Evolutionary conservation across 2,329 filamentous ascomycete species (phyloP).

Genomic region (Colletotrichum magnum): DNA sequence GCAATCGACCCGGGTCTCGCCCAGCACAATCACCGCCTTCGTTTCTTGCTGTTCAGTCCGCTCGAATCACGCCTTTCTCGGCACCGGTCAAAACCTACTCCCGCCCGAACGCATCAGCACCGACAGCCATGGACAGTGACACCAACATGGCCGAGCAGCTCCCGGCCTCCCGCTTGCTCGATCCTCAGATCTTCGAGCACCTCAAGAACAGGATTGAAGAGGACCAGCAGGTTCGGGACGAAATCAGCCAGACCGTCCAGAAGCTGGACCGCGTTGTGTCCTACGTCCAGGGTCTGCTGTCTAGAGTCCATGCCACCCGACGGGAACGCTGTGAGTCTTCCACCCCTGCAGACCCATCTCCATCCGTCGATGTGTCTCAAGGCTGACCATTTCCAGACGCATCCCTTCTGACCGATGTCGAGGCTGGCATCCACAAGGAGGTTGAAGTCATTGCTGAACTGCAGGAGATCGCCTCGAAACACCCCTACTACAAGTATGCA

Average conservation of each 20-base stretch:
- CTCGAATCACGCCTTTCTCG: too few relatives aligned
- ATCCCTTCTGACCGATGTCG: constrained; percentile 77
- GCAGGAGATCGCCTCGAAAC: constrained; percentile 80
- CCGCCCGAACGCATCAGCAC: not conserved
- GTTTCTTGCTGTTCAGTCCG: too few relatives aligned
- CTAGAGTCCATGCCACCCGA: constrained; percentile 90
- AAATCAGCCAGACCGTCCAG: constrained; percentile 85
- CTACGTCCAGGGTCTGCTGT: constrained; percentile 85
- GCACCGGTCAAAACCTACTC: not conserved
- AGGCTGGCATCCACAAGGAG: constrained; percentile 80
- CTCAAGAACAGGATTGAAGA: constrained; percentile 93
- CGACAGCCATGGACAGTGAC: constrained; percentile 40
- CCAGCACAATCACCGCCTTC: too few relatives aligned
- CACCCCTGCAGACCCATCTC: too few relatives aligned
- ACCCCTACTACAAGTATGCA: constrained; percentile 93
- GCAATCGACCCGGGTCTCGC: too few relatives aligned
- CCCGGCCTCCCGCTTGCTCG: constrained; percentile 61
- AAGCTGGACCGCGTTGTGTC: constrained; percentile 87
- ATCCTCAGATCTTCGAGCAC: constrained; percentile 87
- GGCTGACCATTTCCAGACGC: constrained; percentile 79
- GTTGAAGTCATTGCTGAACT: constrained; percentile 80
- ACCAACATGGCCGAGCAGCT: constrained; percentile 40
- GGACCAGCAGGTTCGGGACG: constrained; percentile 85
- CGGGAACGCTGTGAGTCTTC: constrained; percentile 65
- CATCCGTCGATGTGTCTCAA: not conserved